Conservation (phyloP, 2,329 filamentous ascomycete genomes). For the Ilyonectria robusta region DNA sequence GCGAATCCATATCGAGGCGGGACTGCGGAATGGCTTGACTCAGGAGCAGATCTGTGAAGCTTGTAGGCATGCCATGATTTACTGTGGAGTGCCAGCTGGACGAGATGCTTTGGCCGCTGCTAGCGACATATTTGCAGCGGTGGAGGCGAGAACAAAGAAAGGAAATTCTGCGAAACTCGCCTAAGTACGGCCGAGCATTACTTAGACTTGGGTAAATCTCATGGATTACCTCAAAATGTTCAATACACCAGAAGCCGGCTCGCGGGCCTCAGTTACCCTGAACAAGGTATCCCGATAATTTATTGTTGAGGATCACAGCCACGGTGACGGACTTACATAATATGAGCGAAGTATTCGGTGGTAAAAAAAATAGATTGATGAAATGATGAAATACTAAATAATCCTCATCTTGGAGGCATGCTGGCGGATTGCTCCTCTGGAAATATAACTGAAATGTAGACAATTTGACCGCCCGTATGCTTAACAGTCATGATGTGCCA, state of each 20-base stretch:
- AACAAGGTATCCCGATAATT: background rate
- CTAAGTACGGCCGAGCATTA: background rate
- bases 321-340: background rate
- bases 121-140: conserved; percentile 9
- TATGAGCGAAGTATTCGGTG: background rate
- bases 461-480: conserved; percentile 27
- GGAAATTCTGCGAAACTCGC: background rate
- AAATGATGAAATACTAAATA: conserved; percentile 11
- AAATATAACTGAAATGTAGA: conserved; percentile 24
- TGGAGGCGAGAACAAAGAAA: background rate
- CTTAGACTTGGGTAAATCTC: background rate
- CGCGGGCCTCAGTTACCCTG: background rate
- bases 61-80: conserved; percentile 23
- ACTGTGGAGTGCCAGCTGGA: conserved; percentile 25
- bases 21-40: conserved; percentile 21
- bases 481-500: conserved; percentile 17
- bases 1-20: conserved; percentile 21
- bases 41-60: conserved; percentile 21
- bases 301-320: background rate
- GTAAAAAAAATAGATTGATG: background rate
- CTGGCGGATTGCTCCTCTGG: conserved; percentile 30
- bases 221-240: background rate
- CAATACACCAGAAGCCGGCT: background rate
- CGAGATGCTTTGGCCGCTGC: conserved; percentile 18
- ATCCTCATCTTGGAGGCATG: conserved; percentile 23